A percentile compares a stretch with the other conserved stretches of the same genome.
phyloP scores from a whole-genome alignment of 2,329 filamentous ascomycete species.

The Scleromitrula shiraiana region DNA sequence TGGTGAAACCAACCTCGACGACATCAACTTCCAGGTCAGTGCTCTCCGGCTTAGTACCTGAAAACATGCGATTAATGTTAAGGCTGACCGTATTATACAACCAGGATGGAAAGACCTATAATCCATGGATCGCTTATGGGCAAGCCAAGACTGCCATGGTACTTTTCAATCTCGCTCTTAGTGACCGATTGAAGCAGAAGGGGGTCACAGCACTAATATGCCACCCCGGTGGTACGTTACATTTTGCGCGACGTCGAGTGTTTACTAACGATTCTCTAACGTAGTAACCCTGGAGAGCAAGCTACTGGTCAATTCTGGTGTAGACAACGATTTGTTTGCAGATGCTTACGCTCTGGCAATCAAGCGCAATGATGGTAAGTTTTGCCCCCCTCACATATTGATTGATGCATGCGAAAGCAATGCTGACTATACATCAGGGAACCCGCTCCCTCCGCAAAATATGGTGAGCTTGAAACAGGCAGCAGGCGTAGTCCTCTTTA shows the following conservation, averaged over 20 bases:
- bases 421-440: not conserved
- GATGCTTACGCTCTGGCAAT: not conserved
- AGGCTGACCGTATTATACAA: conserved; percentile 2
- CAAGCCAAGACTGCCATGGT: conserved; percentile 33
- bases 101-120: conserved; percentile 25
- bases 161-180: conserved; percentile 22
- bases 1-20: conserved; percentile 29
- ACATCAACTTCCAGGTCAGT: conserved; percentile 15
- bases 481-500: not conserved
- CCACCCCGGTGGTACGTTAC: not conserved
- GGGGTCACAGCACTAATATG: not conserved
- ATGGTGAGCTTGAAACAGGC: not conserved
- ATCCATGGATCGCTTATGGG: conserved; percentile 31
- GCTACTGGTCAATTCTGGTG: not conserved
- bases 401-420: not conserved
- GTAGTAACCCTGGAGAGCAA: not conserved
- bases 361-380: not conserved
- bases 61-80: not conserved
- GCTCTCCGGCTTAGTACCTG: not conserved
- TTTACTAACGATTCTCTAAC: not conserved
- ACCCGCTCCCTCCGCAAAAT: not conserved
- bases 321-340: not conserved
- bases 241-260: not conserved
- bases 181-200: not conserved
- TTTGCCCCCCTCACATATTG: no score